These are phyloP conservation scores for Dalbergia cochinchinensis DNA, from an alignment of 306 rosid genomes.

Conservation along the genomic window DNA sequence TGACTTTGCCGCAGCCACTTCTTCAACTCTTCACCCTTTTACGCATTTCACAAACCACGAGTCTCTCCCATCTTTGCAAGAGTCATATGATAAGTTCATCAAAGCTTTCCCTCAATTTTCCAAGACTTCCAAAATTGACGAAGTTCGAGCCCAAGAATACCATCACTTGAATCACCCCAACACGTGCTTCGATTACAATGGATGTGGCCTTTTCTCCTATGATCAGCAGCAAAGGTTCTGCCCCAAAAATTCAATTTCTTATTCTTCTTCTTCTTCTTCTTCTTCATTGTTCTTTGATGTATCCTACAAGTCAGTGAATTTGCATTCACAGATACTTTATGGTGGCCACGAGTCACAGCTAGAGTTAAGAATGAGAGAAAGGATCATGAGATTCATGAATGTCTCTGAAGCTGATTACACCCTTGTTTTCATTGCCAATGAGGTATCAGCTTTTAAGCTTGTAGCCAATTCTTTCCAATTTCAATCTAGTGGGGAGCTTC, in stretches of 20 bases:
- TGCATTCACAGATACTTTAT: conserved; percentile 63
- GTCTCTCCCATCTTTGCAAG: conserved; percentile 70
- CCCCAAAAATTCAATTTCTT: conserved; percentile 32
- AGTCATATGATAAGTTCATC: conserved; percentile 62
- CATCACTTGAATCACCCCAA: conserved; percentile 68
- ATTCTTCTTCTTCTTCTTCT: too few species aligned
- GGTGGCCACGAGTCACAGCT: conserved; percentile 70
- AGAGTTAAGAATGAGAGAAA: conserved; percentile 59
- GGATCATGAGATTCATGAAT: conserved; percentile 84
- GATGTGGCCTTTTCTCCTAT: conserved; percentile 82
- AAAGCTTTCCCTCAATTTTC: conserved; percentile 63
- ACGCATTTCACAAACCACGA: conserved; percentile 80
- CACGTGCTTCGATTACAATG: conserved; percentile 78
- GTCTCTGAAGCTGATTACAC: conserved; percentile 73
- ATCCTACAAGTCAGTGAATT: conserved; percentile 64
- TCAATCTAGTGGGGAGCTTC: conserved; percentile 64
- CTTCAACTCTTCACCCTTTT: conserved; percentile 62
- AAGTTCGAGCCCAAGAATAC: conserved; percentile 69
- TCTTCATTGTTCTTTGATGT: conserved; percentile 61
- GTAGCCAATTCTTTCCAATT: conserved; percentile 80
- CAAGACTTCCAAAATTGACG: conserved; percentile 57
- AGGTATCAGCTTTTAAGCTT: conserved; percentile 75
- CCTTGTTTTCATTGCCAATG: conserved; percentile 79
- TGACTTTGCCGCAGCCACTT: conserved; percentile 55
- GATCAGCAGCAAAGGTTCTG: conserved; percentile 49